These are phyloP conservation scores for Sporothrix luriei DNA, from an alignment of 2,329 filamentous ascomycete genomes.

Conservation along the genomic window DNA sequence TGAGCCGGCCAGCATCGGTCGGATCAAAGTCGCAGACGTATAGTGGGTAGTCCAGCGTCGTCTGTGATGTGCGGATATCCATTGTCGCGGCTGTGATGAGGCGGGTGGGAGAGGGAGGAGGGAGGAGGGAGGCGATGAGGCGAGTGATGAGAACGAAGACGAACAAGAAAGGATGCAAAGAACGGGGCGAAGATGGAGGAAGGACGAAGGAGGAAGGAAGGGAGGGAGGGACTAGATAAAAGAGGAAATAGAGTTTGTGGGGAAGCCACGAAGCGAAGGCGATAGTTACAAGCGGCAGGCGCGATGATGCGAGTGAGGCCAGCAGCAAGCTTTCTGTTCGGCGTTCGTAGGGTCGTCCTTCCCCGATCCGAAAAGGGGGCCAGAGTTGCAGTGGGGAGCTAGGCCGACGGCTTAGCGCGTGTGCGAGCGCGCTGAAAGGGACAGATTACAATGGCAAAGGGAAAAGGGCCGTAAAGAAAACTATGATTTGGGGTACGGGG, in stretches of 20 bases:
- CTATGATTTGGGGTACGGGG: not conserved
- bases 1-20: slow-evolving; percentile 70
- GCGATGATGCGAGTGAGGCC: slow-evolving; percentile 11
- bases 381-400: slow-evolving; percentile 23
- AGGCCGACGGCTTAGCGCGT: slow-evolving; percentile 11
- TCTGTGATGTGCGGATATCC: slow-evolving; percentile 57
- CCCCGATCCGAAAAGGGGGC: slow-evolving; percentile 18
- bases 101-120: not conserved
- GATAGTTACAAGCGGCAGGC: slow-evolving; percentile 15
- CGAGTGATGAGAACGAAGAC: too few relatives aligned
- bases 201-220: not conserved
- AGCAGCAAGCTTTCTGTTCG: not conserved
- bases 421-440: slow-evolving; percentile 11
- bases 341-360: not conserved
- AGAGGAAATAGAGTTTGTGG: slow-evolving; percentile 13
- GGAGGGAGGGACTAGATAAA: not conserved
- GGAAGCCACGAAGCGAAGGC: not conserved
- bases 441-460: slow-evolving; percentile 8
- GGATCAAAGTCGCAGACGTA: slow-evolving; percentile 89
- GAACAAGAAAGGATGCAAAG: not conserved
- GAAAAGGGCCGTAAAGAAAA: slow-evolving; percentile 12
- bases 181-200: not conserved
- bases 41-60: slow-evolving; percentile 77
- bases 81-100: slow-evolving; percentile 27
- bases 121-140: not conserved